A percentile compares a stretch with the other conserved stretches of the same genome.
These are phyloP conservation scores for Tetrahymena thermophila DNA, from an alignment of 73 alveolate genomes.

Conservation along the genomic window DNA sequence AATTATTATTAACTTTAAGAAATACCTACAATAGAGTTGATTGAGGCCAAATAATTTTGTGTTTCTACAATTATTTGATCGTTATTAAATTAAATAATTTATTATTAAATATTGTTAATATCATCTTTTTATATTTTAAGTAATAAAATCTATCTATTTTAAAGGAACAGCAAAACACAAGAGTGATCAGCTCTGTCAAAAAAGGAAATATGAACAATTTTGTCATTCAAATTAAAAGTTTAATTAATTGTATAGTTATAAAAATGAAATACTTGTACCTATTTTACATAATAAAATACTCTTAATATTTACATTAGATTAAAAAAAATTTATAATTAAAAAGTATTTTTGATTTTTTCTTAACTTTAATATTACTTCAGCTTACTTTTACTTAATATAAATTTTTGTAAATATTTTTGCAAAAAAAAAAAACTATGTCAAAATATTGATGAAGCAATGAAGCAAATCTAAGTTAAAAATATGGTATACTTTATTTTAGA, in stretches of 20 bases:
- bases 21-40: not conserved
- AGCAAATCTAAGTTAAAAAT: not conserved
- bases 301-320: not conserved
- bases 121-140: not conserved
- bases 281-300: not conserved
- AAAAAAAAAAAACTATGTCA: not conserved
- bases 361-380: not conserved
- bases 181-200: not conserved
- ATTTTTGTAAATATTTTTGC: not conserved
- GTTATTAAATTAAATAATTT: not conserved
- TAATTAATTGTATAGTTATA: not conserved
- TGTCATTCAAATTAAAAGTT: not conserved
- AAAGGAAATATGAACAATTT: not conserved
- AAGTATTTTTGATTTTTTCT: not conserved
- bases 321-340: no score
- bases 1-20: not conserved
- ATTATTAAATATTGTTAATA: not conserved
- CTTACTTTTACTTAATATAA: not conserved
- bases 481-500: not conserved
- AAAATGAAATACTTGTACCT: not conserved
- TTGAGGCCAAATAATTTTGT: not conserved
- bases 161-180: not conserved
- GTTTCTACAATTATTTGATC: not conserved
- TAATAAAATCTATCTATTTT: not conserved
- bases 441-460: no score